Conservation (phyloP, 2,329 filamentous ascomycete genomes). For the Aspergillus vadensis region DNA sequence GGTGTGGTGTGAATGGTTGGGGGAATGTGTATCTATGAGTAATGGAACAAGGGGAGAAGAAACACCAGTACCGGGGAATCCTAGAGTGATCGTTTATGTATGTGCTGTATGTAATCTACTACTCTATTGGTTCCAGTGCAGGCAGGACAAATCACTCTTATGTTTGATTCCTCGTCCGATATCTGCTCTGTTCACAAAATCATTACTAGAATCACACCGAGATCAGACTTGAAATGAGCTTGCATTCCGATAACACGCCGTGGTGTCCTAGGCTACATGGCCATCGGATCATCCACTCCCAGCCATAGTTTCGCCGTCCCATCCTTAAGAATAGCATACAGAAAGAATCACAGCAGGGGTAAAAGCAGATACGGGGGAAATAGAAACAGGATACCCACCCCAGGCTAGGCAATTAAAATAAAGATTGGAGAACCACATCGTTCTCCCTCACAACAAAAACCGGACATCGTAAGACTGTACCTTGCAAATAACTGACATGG, state of each 20-base stretch:
- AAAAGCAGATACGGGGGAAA: conserved; percentile 22
- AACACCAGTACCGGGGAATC: too few relatives aligned
- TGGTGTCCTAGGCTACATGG: conserved; percentile 25
- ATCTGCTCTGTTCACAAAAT: neutral
- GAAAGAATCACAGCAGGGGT: conserved; percentile 18
- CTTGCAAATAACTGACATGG: conserved; percentile 8
- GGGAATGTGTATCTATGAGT: too few relatives aligned
- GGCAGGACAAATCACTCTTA: neutral
- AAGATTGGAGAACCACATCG: conserved; percentile 1
- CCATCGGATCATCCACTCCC: conserved; percentile 30
- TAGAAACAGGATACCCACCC: conserved; percentile 21
- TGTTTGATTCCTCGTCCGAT: too few relatives aligned
- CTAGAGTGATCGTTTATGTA: too few relatives aligned
- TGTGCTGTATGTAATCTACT: too few relatives aligned
- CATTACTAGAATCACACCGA: neutral
- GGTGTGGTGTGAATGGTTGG: too few relatives aligned
- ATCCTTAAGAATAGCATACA: conserved; percentile 32
- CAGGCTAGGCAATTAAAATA: conserved; percentile 9
- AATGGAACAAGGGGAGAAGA: too few relatives aligned
- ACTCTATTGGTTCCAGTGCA: too few relatives aligned
- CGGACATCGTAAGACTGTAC: conserved; percentile 12
- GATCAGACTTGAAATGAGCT: conserved; percentile 6
- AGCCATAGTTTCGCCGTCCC: conserved; percentile 35
- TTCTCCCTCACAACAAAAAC: conserved; percentile 8
- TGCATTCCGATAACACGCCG: conserved; percentile 27